A percentile compares a stretch with the other conserved stretches of the same genome.
Evolutionary conservation across 345 rosid genomes (phyloP).

Genomic region (Mercurialis annua): DNA sequence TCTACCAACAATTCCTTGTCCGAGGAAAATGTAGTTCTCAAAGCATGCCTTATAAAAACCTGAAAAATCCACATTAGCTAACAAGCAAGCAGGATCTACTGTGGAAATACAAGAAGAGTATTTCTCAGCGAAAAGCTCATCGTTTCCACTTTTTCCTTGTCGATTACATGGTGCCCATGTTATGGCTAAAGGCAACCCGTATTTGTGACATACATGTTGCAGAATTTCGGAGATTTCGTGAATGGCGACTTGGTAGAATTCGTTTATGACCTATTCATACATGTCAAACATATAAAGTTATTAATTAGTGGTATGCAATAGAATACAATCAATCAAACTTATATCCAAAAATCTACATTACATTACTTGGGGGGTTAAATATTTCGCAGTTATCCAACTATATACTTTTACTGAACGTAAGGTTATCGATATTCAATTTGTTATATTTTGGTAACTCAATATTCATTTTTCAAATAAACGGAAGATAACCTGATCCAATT

Average conservation of each 20-base stretch:
- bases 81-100: constrained; percentile 55
- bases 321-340: too few species aligned
- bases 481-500: too few species aligned
- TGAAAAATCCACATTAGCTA: constrained; percentile 35
- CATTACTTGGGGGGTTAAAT: too few species aligned
- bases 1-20: constrained; percentile 74
- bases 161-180: constrained; percentile 63
- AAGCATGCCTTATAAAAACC: constrained; percentile 63
- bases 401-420: too few species aligned
- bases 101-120: constrained; percentile 50
- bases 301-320: too few species aligned
- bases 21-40: constrained; percentile 62
- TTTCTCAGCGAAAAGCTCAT: constrained; percentile 53
- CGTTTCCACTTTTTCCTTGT: constrained; percentile 55
- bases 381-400: too few species aligned
- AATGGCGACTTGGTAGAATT: constrained; percentile 42
- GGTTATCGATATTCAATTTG: too few species aligned
- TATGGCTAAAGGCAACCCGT: constrained; percentile 67
- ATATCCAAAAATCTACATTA: too few species aligned
- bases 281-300: not conserved
- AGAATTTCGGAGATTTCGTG: constrained; percentile 48
- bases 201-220: constrained; percentile 45
- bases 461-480: too few species aligned
- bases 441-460: too few species aligned
- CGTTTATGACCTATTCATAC: constrained; percentile 37